Percentiles rank a stretch among this genome's conserved stretches.
These are phyloP conservation scores for Coemansia asiatica DNA, from an alignment of 192 early-diverging fungal genomes.

Conservation along the genomic window DNA sequence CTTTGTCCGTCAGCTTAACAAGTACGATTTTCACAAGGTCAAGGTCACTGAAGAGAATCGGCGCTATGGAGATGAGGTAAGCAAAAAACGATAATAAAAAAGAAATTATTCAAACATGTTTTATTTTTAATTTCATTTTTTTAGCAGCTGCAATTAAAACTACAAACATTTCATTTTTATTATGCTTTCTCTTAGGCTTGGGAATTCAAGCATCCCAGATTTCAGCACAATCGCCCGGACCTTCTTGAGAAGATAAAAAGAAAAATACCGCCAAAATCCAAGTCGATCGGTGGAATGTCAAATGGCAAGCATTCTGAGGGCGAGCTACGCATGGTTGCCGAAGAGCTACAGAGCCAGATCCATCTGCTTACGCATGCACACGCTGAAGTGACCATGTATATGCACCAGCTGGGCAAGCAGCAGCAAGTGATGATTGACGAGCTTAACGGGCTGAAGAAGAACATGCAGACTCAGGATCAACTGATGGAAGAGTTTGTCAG, in stretches of 20 bases:
- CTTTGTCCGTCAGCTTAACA: slow-evolving; percentile 88
- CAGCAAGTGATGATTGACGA: slow-evolving; percentile 56
- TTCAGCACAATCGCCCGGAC: slow-evolving; percentile 70
- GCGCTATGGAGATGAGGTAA: slow-evolving; percentile 56
- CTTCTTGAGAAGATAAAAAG: slow-evolving; percentile 71
- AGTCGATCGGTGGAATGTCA: slow-evolving; percentile 42
- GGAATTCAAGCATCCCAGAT: slow-evolving; percentile 87
- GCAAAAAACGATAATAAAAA: background rate
- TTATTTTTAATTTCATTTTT: too few species aligned
- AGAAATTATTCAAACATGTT: background rate
- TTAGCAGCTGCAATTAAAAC: too few species aligned
- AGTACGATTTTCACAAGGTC: slow-evolving; percentile 82
- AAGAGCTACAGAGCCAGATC: slow-evolving; percentile 54
- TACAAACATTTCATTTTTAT: slow-evolving; percentile 10
- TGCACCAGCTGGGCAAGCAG: slow-evolving; percentile 55
- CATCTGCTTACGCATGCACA: slow-evolving; percentile 55
- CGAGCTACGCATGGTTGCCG: slow-evolving; percentile 44
- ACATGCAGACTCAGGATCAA: slow-evolving; percentile 57
- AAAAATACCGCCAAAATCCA: slow-evolving; percentile 60
- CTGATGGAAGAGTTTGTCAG: slow-evolving; percentile 56
- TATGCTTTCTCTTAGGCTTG: slow-evolving; percentile 62
- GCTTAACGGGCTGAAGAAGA: slow-evolving; percentile 54
- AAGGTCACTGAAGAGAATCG: slow-evolving; percentile 52
- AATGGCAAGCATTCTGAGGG: slow-evolving; percentile 38
- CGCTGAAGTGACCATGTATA: slow-evolving; percentile 55